Evolutionary conservation across 805 yeast species (phyloP), one percentile per base, ranked within the genome.

Genomic region (Yarrowia sp.): DNA sequence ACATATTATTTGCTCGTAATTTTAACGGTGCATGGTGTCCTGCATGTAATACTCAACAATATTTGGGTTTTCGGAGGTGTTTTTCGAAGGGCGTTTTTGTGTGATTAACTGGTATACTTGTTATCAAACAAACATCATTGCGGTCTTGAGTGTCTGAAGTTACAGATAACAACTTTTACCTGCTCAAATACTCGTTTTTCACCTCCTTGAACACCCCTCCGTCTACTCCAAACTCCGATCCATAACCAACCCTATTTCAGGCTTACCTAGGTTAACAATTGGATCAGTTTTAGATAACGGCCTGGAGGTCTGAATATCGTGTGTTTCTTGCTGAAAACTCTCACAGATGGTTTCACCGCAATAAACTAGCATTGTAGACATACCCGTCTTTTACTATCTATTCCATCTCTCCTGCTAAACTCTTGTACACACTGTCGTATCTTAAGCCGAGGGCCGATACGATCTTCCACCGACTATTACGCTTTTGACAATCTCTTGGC

Each of bases 391-490:
- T 26, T 26, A 5, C 32, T 26, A 5, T 26, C 7, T 26, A 26
- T 26, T 26, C 4, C 32, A 26, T 26, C 7, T 26, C 32, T 26
- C 32, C 32, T 5, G 32, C 32, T 5, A 26, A 26, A 26, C 32
- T 26, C 26, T 16, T 16, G 5, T 8, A 16, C 5, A 8, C 16
- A 11, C 48, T 26, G 22, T 26, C 52, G 52, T 48, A 26, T 48
- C 36, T 12, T 11, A 48, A 48, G 52, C 52, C 52, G 52, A 48
- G 52, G 35, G 36, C 36, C 36, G 52, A 48, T 48, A 48, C 36
- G 36, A 48, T 26, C 16, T 22, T 48, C 52, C 15, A 10, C 50
- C 10, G n/a, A 12, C 48, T 19, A 16, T 46, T 46, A 46, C 35
- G 15, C 32, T 46, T 46, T 45, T 22, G 50, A 4, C n/a, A 22